Base-by-base conservation (phyloP, 768 basidiomycete genomes). In the Termitomyces sp. region DNA sequence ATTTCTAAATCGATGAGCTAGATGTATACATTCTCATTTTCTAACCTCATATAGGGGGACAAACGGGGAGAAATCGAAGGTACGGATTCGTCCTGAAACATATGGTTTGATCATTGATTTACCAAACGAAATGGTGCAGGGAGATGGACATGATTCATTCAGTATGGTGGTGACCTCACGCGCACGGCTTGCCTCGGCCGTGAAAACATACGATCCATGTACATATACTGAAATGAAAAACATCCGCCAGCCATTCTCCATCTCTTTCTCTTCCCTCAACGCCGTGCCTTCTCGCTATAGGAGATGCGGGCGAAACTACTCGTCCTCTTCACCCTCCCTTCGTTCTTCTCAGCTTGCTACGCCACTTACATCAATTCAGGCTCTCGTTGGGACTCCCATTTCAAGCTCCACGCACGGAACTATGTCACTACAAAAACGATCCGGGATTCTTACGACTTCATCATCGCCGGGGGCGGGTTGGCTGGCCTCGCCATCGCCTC, bases 401-500 rank as follows among this genome's bases (percentile, higher is more conserved):
- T 28, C 42, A 33, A 32, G 28, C 24, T 65, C 15, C 57, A 61
- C 20, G 38, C 58, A 46, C 57, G 66, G 24, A 66, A 67, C 32
- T 67, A 67, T 46, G 63, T 62, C 40, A 62, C 63, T 7, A 35
- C 49, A 33, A 35, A 49, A 44, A 62, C 61, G 5, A 38, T 65
- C 9, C 60, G 52, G 32, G 67, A 68, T 55, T 68, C 72, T 1
- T 77, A 77, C 61, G 76, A 77, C 63, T 76, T 74, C 45, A 66
- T 76, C 32, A 70, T 77, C 36, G 70, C 69, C 2, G 76, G 76
- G 18, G 72, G 73, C 20, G 78, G 78, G 20, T 63, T 73, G 13
- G 77, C 78, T 42, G 78, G 78, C 7, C 68, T 75, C 18, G 71
- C 72, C 7, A 62, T 78, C 7, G 78, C 78, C 1, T 73, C 72